phyloP scores from a whole-genome alignment of 805 yeast species.

The Teunomyces aglyptinius region DNA sequence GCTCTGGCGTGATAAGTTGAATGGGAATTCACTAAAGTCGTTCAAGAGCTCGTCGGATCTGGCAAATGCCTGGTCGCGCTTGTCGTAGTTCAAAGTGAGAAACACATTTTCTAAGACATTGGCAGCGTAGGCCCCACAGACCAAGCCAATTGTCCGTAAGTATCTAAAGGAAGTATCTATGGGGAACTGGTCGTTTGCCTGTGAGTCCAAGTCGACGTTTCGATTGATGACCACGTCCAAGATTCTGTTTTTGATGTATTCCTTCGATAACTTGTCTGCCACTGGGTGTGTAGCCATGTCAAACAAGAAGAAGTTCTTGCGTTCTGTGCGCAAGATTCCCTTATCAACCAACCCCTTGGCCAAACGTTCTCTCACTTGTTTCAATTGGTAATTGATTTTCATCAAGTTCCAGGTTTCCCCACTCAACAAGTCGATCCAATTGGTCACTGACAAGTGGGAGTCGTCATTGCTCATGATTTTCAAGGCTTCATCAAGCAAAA shows the following conservation, averaged over 20 bases:
- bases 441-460: conserved; percentile 70
- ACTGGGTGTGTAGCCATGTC: conserved; percentile 99
- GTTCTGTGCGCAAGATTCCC: conserved; percentile 92
- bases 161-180: conserved; percentile 62
- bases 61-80: conserved; percentile 86
- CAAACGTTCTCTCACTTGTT: conserved; percentile 94
- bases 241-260: conserved; percentile 71
- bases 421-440: conserved; percentile 90
- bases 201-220: conserved; percentile 50
- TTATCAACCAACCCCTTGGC: conserved; percentile 97
- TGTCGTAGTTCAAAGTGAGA: conserved; percentile 73
- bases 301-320: conserved; percentile 88
- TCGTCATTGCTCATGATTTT: conserved; percentile 85
- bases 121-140: conserved; percentile 91
- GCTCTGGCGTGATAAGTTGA: conserved; percentile 52
- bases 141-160: conserved; percentile 77
- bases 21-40: conserved; percentile 85
- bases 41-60: conserved; percentile 89
- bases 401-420: conserved; percentile 98
- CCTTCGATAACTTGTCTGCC: conserved; percentile 82
- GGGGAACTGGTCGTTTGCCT: conserved; percentile 63
- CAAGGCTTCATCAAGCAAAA: conserved; percentile 87
- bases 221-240: conserved; percentile 68
- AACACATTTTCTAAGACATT: conserved; percentile 92
- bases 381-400: conserved; percentile 92